These are phyloP conservation scores for Ceratobasidium sp. DNA, from an alignment of 1,284 basidiomycete species.

Conservation along the genomic window DNA sequence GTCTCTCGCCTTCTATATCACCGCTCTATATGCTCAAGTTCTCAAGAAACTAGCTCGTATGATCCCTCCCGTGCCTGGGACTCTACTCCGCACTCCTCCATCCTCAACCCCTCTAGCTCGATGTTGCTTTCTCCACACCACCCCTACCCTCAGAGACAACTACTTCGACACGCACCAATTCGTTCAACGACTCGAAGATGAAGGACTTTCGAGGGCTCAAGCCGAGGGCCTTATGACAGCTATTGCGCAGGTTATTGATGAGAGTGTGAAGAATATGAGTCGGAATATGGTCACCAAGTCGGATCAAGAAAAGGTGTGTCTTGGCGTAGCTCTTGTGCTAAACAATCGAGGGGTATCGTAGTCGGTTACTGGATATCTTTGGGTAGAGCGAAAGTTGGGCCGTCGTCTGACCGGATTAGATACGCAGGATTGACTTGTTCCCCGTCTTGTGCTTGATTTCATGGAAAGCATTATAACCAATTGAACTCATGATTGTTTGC, in stretches of 20 bases:
- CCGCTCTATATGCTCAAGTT: background rate
- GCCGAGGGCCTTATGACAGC: constrained; percentile 95
- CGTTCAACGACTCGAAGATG: constrained; percentile 84
- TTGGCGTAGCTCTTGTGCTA: background rate
- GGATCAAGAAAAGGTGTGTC: constrained; percentile 88
- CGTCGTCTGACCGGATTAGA: too few species aligned
- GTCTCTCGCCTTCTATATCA: background rate
- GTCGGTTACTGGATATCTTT: too few species aligned
- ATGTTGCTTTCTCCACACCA: background rate
- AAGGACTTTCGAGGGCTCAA: constrained; percentile 86
- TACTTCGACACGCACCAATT: constrained; percentile 96
- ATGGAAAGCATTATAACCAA: background rate
- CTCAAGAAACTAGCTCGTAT: background rate
- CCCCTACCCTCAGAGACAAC: constrained; percentile 48
- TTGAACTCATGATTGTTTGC: too few species aligned
- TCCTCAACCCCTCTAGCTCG: background rate
- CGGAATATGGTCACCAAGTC: constrained; percentile 92
- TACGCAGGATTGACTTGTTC: too few species aligned
- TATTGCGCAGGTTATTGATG: constrained; percentile 93
- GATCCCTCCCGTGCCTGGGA: background rate
- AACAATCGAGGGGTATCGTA: too few species aligned
- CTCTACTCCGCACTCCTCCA: too few species aligned
- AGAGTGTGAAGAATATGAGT: constrained; percentile 93
- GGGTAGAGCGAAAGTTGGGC: too few species aligned
- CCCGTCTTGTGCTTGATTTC: background rate